Evolutionary conservation across 2,329 filamentous ascomycete genomes (phyloP).

Genomic region (Aspergillus flavus): DNA sequence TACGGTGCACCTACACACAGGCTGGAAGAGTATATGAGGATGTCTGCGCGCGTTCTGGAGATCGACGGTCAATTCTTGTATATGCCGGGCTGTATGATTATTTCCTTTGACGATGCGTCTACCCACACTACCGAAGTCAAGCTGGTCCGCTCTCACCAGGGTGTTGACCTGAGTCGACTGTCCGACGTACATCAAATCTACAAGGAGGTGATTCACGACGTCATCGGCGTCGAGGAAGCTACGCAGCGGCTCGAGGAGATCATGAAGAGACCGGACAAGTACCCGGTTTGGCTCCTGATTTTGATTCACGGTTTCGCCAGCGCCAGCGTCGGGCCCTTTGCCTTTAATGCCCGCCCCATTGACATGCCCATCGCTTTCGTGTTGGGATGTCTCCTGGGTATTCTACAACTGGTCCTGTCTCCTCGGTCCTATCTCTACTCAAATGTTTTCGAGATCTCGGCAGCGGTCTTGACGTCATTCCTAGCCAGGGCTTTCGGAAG

Average conservation of each 20-base stretch:
- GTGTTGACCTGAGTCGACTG: slow-evolving; percentile 49
- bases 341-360: slow-evolving; percentile 75
- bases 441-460: slow-evolving; percentile 68
- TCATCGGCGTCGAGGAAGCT: slow-evolving; percentile 52
- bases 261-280: slow-evolving; percentile 60
- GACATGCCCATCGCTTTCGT: slow-evolving; percentile 79
- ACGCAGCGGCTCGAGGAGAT: slow-evolving; percentile 56
- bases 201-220: slow-evolving; percentile 53
- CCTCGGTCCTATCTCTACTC: slow-evolving; percentile 71
- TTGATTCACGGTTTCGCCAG: slow-evolving; percentile 76
- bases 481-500: slow-evolving; percentile 70
- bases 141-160: slow-evolving; percentile 47
- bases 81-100: slow-evolving; percentile 91
- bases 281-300: slow-evolving; percentile 58
- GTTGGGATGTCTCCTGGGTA: slow-evolving; percentile 73
- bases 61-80: slow-evolving; percentile 92
- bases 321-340: slow-evolving; percentile 76
- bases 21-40: slow-evolving; percentile 87
- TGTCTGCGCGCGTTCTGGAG: slow-evolving; percentile 83
- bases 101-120: slow-evolving; percentile 71
- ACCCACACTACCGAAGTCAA: slow-evolving; percentile 54
- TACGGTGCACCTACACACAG: slow-evolving; percentile 93
- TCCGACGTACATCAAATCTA: slow-evolving; percentile 52
- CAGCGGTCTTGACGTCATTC: slow-evolving; percentile 69
- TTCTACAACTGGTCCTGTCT: slow-evolving; percentile 74